A percentile compares a stretch with the other conserved stretches of the same genome.
Conservation (phyloP, 2,329 filamentous ascomycete genomes). For the Beauveria caledonica region DNA sequence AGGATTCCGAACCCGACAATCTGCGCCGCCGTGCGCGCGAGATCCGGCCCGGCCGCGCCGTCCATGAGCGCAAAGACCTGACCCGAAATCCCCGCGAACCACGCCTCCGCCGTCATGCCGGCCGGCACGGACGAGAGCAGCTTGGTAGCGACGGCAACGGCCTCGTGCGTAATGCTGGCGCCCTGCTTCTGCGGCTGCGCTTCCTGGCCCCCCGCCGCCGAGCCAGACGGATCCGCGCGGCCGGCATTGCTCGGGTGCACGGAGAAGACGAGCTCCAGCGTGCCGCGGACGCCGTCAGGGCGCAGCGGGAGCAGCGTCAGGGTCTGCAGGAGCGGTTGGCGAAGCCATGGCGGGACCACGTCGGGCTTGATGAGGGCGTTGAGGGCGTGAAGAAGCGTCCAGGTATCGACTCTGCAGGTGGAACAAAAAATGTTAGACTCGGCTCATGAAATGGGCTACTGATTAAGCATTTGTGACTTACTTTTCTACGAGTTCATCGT, state of each 20-base stretch:
- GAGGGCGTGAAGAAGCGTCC: conserved; percentile 51
- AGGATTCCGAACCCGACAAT: conserved; percentile 51
- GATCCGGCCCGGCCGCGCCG: conserved; percentile 32
- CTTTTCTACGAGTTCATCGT: conserved; percentile 41
- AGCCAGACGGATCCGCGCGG: conserved; percentile 29
- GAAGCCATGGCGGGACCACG: conserved; percentile 51
- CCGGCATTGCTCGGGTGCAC: conserved; percentile 50
- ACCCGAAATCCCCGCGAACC: conserved; percentile 52
- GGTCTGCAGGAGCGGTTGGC: conserved; percentile 44
- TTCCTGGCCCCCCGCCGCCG: conserved; percentile 32
- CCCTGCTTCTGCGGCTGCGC: conserved; percentile 45
- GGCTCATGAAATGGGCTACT: not conserved
- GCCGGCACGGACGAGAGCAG: conserved; percentile 53
- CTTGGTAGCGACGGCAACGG: conserved; percentile 53
- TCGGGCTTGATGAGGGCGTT: conserved; percentile 57
- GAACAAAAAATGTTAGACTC: not conserved
- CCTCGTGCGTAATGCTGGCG: conserved; percentile 60
- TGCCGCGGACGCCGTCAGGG: conserved; percentile 55
- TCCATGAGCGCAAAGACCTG: conserved; percentile 57
- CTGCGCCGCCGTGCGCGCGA: conserved; percentile 29
- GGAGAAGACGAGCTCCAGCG: conserved; percentile 63
- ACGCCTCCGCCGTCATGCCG: conserved; percentile 44
- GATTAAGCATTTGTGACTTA: conserved; percentile 20
- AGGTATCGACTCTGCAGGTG: conserved; percentile 28
- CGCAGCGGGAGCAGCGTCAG: conserved; percentile 55